These are phyloP conservation scores for Candida takata DNA, from an alignment of 805 yeast species.

Conservation along the genomic window DNA sequence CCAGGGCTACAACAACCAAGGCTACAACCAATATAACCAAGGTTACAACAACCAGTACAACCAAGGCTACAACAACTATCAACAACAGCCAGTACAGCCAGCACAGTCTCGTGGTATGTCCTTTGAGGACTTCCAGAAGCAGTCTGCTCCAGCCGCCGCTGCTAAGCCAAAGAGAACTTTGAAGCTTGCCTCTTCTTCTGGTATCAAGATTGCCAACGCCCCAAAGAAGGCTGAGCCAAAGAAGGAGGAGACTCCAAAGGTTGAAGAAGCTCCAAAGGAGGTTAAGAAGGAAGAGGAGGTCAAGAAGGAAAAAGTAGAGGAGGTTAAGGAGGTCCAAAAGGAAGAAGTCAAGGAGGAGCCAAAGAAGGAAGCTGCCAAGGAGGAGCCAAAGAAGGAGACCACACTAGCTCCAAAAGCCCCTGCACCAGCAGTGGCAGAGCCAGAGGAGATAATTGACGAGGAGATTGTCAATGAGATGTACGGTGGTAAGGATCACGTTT, in stretches of 20 bases:
- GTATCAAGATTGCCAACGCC: conserved; percentile 54
- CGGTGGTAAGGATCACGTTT: conserved; percentile 96
- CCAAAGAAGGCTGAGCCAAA: conserved; percentile 30
- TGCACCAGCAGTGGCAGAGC: conserved; percentile 35
- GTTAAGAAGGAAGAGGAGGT: conserved; percentile 21
- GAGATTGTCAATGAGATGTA: conserved; percentile 87
- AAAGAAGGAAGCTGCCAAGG: conserved; percentile 15
- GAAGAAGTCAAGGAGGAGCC: conserved; percentile 26
- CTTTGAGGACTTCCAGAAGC: conserved; percentile 75
- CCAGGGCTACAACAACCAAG: conserved; percentile 13
- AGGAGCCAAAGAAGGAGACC: conserved; percentile 11
- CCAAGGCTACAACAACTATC: conserved; percentile 10
- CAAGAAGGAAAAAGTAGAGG: conserved; percentile 2
- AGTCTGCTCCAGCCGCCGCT: conserved; percentile 27
- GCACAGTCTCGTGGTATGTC: conserved; percentile 52
- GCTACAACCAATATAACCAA: conserved; percentile 12
- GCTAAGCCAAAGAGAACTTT: conserved; percentile 48
- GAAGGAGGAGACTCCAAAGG: conserved; percentile 18
- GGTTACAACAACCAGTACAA: conserved; percentile 11
- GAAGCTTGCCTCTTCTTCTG: conserved; percentile 58
- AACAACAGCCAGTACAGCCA: conserved; percentile 24
- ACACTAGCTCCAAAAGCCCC: conserved; percentile 14
- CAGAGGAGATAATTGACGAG: conserved; percentile 78
- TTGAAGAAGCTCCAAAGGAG: conserved; percentile 20
- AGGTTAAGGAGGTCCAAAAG: conserved; percentile 17